Percentiles rank a stretch among this genome's conserved stretches.
Conservation (phyloP, 345 rosid genomes). For the Noccaea bulbosa region DNA sequence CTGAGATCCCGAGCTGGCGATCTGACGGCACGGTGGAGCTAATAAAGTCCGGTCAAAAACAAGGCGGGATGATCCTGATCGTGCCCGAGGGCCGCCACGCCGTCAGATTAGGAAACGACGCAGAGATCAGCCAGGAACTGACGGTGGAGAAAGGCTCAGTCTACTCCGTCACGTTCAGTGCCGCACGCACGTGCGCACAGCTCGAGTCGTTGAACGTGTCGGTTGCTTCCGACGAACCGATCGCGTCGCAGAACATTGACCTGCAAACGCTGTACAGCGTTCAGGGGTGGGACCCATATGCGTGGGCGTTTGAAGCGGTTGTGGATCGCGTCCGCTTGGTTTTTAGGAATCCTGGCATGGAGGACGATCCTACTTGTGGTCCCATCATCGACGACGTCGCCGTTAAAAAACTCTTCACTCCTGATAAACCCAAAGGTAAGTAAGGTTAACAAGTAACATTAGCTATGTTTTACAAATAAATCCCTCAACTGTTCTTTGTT, state of each 20-base stretch:
- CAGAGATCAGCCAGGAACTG: constrained; percentile 84
- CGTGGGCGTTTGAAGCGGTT: constrained; percentile 77
- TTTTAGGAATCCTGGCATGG: constrained; percentile 89
- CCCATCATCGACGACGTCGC: constrained; percentile 89
- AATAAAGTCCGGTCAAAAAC: constrained; percentile 76
- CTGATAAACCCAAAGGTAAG: constrained; percentile 73
- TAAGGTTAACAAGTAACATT: not conserved
- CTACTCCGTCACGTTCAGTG: constrained; percentile 87
- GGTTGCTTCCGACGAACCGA: constrained; percentile 50
- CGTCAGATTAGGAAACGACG: constrained; percentile 87
- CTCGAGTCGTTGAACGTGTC: constrained; percentile 88
- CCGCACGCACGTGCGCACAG: constrained; percentile 97
- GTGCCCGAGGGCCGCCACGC: constrained; percentile 87
- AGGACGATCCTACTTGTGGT: constrained; percentile 97
- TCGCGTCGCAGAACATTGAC: constrained; percentile 78
- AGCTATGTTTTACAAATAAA: not conserved
- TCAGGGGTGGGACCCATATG: constrained; percentile 97
- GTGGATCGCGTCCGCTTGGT: constrained; percentile 54
- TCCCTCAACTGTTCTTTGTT: not conserved
- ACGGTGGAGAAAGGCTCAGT: constrained; percentile 73
- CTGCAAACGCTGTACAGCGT: constrained; percentile 85
- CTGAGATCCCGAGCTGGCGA: constrained; percentile 72
- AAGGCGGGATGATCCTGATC: constrained; percentile 90
- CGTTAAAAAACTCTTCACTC: constrained; percentile 76
- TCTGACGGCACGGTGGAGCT: constrained; percentile 75